Evolutionary conservation across 2,329 filamentous ascomycete species (phyloP).

Genomic region (Madurella fahalii): DNA sequence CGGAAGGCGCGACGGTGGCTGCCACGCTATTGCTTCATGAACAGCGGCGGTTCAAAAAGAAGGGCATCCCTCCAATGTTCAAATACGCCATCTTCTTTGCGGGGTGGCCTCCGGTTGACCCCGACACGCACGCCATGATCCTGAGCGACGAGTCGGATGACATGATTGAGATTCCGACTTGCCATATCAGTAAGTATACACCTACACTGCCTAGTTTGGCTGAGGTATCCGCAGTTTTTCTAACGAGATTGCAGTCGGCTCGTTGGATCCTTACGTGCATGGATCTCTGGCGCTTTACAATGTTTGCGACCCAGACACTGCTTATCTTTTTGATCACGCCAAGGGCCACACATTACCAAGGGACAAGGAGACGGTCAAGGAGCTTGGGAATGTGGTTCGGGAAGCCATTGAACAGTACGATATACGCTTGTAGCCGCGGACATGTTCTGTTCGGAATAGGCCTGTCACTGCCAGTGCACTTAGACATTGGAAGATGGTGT

Average conservation of each 20-base stretch:
- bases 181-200: conserved; percentile 42
- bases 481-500: no score
- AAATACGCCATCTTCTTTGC: conserved; percentile 50
- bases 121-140: conserved; percentile 40
- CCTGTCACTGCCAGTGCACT: neutral
- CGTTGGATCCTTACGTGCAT: conserved; percentile 56
- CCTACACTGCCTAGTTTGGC: conserved; percentile 27
- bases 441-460: neutral
- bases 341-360: conserved; percentile 61
- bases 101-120: conserved; percentile 50
- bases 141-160: conserved; percentile 47
- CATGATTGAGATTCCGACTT: conserved; percentile 49
- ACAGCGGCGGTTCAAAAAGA: conserved; percentile 35
- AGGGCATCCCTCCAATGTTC: conserved; percentile 36
- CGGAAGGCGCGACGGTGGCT: conserved; percentile 55
- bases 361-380: conserved; percentile 45
- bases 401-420: conserved; percentile 26
- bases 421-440: conserved; percentile 13
- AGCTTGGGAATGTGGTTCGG: conserved; percentile 43
- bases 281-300: conserved; percentile 59
- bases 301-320: conserved; percentile 56
- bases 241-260: conserved; percentile 39
- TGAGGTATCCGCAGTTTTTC: neutral
- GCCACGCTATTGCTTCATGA: conserved; percentile 51
- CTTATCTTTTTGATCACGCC: conserved; percentile 60